Evolutionary conservation across 352 stramenopile species (phyloP).

Genomic region (Thalassiosira oceanica): DNA sequence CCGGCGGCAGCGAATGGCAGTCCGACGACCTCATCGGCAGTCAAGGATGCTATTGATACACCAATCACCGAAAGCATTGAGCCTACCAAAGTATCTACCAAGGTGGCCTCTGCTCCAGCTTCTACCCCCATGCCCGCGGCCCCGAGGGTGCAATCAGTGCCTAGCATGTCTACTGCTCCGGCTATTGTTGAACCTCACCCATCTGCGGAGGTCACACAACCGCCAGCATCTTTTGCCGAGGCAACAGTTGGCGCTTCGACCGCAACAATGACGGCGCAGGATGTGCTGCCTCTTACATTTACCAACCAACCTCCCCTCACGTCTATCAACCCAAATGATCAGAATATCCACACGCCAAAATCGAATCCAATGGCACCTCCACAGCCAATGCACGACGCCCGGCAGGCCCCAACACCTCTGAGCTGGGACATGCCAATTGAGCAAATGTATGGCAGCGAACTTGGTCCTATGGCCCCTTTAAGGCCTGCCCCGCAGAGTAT

Average conservation of each 20-base stretch:
- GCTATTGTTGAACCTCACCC: neutral
- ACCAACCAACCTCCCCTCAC: too few relatives aligned
- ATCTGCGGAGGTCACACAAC: neutral
- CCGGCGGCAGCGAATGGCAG: constrained; percentile 40
- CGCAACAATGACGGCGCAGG: neutral
- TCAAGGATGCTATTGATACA: neutral
- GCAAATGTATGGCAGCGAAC: too few relatives aligned
- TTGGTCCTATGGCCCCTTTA: too few relatives aligned
- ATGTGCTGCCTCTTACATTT: neutral
- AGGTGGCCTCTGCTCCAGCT: constrained; percentile 8
- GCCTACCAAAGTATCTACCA: constrained; percentile 6
- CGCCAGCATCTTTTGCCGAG: constrained; percentile 29
- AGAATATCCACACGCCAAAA: too few relatives aligned
- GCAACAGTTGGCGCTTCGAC: constrained; percentile 10
- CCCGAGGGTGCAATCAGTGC: constrained; percentile 4
- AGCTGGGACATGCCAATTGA: too few relatives aligned
- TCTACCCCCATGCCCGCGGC: neutral
- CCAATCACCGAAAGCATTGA: too few relatives aligned
- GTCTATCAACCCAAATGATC: too few relatives aligned
- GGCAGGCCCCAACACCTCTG: neutral
- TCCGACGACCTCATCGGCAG: neutral
- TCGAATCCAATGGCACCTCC: neutral
- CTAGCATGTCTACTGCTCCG: too few relatives aligned
- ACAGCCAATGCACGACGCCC: neutral
- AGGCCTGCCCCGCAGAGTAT: constrained; percentile 2